Conservation (phyloP, 2,329 filamentous ascomycete genomes). For the Venturia oleaginea region DNA sequence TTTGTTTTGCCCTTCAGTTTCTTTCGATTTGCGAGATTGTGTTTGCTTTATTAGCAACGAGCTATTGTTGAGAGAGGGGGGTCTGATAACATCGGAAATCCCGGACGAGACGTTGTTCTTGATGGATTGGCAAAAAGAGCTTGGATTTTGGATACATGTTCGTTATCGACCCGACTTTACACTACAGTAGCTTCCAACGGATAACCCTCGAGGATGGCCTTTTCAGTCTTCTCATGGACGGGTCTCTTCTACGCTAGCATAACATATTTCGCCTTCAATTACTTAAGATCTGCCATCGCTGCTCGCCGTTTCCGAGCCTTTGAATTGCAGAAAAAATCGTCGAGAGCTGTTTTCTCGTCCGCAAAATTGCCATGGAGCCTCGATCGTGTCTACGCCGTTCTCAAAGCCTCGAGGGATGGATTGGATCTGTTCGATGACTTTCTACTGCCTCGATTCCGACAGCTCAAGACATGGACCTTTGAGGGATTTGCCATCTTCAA, state of each 20-base stretch:
- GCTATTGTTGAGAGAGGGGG: background rate
- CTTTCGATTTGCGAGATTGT: too few relatives aligned
- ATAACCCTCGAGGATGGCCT: background rate
- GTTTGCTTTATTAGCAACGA: background rate
- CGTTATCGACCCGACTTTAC: background rate
- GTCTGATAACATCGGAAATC: background rate
- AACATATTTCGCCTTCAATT: background rate
- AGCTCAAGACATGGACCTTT: slow-evolving; percentile 7
- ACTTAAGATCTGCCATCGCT: background rate
- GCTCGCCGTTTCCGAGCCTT: slow-evolving; percentile 9
- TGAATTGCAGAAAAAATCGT: slow-evolving; percentile 34
- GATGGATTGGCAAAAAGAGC: background rate
- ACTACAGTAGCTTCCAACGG: background rate
- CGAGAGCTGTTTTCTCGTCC: slow-evolving; percentile 24
- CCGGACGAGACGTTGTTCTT: background rate
- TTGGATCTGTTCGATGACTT: slow-evolving; percentile 15
- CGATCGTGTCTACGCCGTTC: slow-evolving; percentile 7
- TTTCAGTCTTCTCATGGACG: background rate
- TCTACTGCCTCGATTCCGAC: background rate
- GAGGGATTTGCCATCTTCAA: slow-evolving; percentile 13
- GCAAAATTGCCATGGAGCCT: slow-evolving; percentile 11
- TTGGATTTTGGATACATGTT: background rate
- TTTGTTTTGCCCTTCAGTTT: too few relatives aligned
- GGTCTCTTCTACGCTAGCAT: background rate
- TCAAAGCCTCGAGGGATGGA: slow-evolving; percentile 15